These are phyloP conservation scores for Sporothrix schenckii DNA, from an alignment of 2,329 filamentous ascomycete genomes.

Conservation along the genomic window DNA sequence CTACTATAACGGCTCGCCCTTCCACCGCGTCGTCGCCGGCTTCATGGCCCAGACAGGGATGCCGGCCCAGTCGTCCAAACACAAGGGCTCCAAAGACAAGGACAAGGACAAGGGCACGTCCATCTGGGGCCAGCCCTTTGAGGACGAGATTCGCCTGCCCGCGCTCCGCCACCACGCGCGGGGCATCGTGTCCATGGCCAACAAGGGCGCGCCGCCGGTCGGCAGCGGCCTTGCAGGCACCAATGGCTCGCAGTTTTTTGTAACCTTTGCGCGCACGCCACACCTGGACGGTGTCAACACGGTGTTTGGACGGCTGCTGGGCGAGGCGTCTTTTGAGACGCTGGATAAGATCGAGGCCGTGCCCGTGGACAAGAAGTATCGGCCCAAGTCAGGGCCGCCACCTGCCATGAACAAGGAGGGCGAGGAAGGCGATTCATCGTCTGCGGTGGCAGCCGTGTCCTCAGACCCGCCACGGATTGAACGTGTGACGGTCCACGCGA, in stretches of 20 bases:
- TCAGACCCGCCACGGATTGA: constrained; percentile 25
- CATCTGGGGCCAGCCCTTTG: constrained; percentile 74
- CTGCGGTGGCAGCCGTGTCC: neutral
- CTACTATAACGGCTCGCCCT: constrained; percentile 74
- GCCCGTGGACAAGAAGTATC: constrained; percentile 75
- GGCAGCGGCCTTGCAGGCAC: constrained; percentile 54
- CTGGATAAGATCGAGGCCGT: constrained; percentile 71
- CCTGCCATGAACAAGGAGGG: neutral
- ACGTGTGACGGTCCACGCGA: constrained; percentile 31
- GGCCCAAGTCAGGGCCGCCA: constrained; percentile 57
- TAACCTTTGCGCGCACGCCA: constrained; percentile 74
- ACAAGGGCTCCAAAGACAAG: constrained; percentile 60
- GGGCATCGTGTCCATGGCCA: constrained; percentile 76
- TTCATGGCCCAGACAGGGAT: constrained; percentile 83
- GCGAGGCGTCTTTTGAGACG: constrained; percentile 65
- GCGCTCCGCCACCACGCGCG: constrained; percentile 68
- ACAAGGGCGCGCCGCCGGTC: constrained; percentile 57
- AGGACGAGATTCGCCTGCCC: constrained; percentile 74
- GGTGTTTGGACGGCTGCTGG: constrained; percentile 75
- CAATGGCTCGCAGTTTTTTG: constrained; percentile 81
- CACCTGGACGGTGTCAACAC: constrained; percentile 85
- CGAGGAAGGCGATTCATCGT: neutral
- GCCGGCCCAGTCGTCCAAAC: constrained; percentile 52
- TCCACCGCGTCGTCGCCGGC: constrained; percentile 76
- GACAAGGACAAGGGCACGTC: constrained; percentile 59